Evolutionary conservation across 225 moss, liverwort and hornwort species (phyloP).

Genomic region (Physcomitrellopsis africana): DNA sequence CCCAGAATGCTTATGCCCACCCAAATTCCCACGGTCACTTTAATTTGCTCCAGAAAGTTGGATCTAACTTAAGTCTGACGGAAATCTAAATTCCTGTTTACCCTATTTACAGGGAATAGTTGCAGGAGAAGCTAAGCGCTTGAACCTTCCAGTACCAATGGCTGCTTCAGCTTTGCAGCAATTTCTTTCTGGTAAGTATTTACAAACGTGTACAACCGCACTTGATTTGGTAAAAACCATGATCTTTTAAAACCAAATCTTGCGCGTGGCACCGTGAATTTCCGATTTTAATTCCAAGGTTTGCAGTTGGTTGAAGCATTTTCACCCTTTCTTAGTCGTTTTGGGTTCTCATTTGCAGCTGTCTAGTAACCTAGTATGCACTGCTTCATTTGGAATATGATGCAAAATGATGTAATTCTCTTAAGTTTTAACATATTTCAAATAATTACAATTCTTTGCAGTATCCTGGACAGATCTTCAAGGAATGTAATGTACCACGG

Average conservation of each 20-base stretch:
- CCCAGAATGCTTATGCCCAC: neutral
- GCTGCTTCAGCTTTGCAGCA: constrained; percentile 62
- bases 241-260: neutral
- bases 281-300: constrained; percentile 9
- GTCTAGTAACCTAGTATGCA: neutral
- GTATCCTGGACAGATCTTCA: neutral
- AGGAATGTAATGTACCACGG: neutral
- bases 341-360: neutral
- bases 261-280: neutral
- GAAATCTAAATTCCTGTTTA: neutral
- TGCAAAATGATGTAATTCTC: neutral
- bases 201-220: constrained; percentile 8
- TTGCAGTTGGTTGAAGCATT: constrained; percentile 18
- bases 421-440: neutral
- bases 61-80: neutral
- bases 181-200: constrained; percentile 52
- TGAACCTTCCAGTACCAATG: constrained; percentile 61
- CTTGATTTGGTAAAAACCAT: neutral
- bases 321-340: neutral
- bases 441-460: neutral
- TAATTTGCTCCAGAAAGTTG: neutral
- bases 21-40: neutral
- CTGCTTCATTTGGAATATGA: neutral
- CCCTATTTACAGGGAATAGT: constrained; percentile 54
- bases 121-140: constrained; percentile 63